Evolutionary conservation across 2,329 filamentous ascomycete species (phyloP), one percentile per base, ranked within the genome.

Genomic region (Pseudopithomyces chartarum): DNA sequence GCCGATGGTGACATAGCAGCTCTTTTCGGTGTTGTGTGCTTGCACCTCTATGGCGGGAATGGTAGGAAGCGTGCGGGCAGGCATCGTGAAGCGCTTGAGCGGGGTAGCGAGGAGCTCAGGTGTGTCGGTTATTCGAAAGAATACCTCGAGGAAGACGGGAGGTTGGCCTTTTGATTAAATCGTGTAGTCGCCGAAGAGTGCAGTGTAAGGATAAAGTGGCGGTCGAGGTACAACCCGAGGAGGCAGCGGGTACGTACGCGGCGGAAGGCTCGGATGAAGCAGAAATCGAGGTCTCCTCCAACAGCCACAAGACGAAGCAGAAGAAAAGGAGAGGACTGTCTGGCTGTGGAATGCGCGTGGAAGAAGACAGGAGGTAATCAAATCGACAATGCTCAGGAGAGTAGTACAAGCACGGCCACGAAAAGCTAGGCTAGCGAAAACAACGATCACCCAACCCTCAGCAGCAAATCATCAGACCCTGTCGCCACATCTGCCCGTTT

Each of bases 1-100:
- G 60, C 92, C 93, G 53, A 97, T 83, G 2, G 91, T 95, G 66
- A 99, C 93, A 82, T 93, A 99, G 82, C 94, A 98, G 47, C 92
- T 96, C 72, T 92, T 86, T 48, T 81, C 80, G 45, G 86, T 88
- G 75, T 90, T 94, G 78, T 96, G 92, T 66, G 87, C 81, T 76
- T 89, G 87, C 71, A 99, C 87, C 74, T 99, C 91, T 64, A 89
- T 85, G 66, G 84, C 84, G 48, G 91, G 89, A 71, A 98, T 89
- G 26, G 89, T 94, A 55, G 94, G 94, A 48, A 98, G 86, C 47
- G 87, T 92, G 73, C 86, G 86, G 69, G 87, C 87, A 65, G 92
- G 90, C 91, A 96, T 97, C 15, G 58, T 73, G 52, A 17, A n/a
- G 63, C 58, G 48, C 57, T 34, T 12, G 43, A 15, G 45, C 4